Evolutionary conservation across 2,329 filamentous ascomycete species (phyloP), one percentile per base, ranked within the genome.

Genomic region (Alternaria consortialis): DNA sequence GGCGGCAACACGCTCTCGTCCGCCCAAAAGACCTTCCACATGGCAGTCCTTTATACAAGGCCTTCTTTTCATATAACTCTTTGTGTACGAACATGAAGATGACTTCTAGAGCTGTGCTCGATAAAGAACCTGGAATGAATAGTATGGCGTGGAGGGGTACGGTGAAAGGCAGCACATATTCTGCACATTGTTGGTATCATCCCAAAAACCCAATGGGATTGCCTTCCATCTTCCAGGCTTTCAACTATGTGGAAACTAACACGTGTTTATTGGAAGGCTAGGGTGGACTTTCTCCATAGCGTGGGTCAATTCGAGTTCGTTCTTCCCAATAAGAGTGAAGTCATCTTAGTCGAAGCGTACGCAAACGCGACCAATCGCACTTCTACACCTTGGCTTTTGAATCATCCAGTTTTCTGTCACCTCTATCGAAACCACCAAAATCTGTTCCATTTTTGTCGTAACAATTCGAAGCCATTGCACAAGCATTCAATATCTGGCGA

Each of bases 341-440:
- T 36, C 37, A 52, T 31, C 23, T 37, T 27, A 32, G 44, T 43
- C n/a, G n/a, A 23, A 8, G 27, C 20, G 37, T 31, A 27, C 25
- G 55, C 39, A 57, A 57, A 52, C 55, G 39, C 39, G 23, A 20
- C 23, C 39, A 53, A 52, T 36, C 55, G 39, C 39, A 15, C n/a
- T 29, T n/a, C 40, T 7, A 44, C 29, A 11, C 36, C 37, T 57
- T 20, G 23, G 20, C 25, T 27, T 15, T n/a, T 36, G 17, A 5
- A 6, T 2, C 8, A 52, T 12, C 9, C 11, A 40, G 7, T 4
- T 25, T 34, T 56, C 9, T 1, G 15, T 32, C 3, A 9, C 9
- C 36, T 27, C 0, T 23, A 13, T n/a, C 6, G 2, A 2, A 27
- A 57, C 20, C 46, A 37, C 17, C 27, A 27, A 34, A 15, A 31